Evolutionary conservation across 208 protist species (phyloP).

Genomic region (Naegleria fowleri): DNA sequence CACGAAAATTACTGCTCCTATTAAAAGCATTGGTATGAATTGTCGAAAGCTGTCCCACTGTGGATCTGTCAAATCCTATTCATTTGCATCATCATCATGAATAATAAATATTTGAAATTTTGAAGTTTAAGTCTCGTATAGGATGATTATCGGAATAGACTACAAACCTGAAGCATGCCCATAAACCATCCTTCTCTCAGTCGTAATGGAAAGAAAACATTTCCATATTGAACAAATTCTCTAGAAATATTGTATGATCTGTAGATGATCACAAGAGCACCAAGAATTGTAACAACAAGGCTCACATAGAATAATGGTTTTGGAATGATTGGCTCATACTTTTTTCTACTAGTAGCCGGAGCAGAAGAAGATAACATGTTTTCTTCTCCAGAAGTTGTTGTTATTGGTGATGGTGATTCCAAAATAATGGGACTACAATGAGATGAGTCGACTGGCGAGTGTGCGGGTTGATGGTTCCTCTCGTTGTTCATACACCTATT

Average conservation of each 20-base stretch:
- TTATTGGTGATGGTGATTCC: too few species aligned
- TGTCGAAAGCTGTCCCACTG: not conserved
- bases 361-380: not conserved
- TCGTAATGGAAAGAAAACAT: not conserved
- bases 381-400: not conserved
- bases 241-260: not conserved
- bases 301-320: not conserved
- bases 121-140: too few species aligned
- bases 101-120: not conserved
- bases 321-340: not conserved
- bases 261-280: not conserved
- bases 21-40: not conserved
- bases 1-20: not conserved
- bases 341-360: not conserved
- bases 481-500: too few species aligned
- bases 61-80: constrained; percentile 1
- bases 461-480: too few species aligned
- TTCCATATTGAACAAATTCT: not conserved
- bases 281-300: not conserved
- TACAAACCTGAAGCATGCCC: not conserved
- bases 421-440: too few species aligned
- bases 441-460: too few species aligned
- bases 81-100: not conserved
- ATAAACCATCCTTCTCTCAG: not conserved
- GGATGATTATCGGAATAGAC: not conserved